Percentiles rank a stretch among this genome's conserved stretches.
phyloP scores from a whole-genome alignment of 768 basidiomycete species.

The Lentinula sp. region DNA sequence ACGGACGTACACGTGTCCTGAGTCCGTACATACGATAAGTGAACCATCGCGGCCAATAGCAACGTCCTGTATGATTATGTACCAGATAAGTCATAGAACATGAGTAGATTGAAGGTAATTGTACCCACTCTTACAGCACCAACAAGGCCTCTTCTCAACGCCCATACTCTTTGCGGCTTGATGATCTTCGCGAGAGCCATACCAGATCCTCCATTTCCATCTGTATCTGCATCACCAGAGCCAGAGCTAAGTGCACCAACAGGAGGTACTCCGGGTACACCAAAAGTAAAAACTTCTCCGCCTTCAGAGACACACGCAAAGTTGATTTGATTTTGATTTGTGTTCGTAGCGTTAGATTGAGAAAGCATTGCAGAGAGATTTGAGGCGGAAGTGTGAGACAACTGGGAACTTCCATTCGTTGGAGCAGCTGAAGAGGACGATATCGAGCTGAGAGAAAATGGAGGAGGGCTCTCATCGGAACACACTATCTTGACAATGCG shows the following conservation, averaged over 20 bases:
- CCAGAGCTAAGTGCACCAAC: not conserved
- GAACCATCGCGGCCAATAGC: slow-evolving; percentile 84
- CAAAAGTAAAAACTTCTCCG: slow-evolving; percentile 91
- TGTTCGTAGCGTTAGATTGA: not conserved
- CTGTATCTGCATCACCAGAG: not conserved
- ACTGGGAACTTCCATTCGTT: not conserved
- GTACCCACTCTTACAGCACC: slow-evolving; percentile 55
- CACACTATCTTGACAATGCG: slow-evolving; percentile 74
- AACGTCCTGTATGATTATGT: slow-evolving; percentile 56
- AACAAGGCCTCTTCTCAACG: slow-evolving; percentile 78
- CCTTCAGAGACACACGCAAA: slow-evolving; percentile 7
- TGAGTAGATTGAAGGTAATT: not conserved
- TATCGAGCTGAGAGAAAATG: slow-evolving; percentile 54
- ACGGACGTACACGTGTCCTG: slow-evolving; percentile 90
- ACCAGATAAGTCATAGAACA: not conserved
- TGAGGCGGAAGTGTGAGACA: not conserved
- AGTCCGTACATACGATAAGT: slow-evolving; percentile 88
- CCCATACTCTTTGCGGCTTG: slow-evolving; percentile 90
- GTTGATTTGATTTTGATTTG: not conserved
- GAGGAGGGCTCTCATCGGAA: slow-evolving; percentile 77
- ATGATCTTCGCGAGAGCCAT: slow-evolving; percentile 31
- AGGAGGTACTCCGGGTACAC: slow-evolving; percentile 27
- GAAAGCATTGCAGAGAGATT: slow-evolving; percentile 2
- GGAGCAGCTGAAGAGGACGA: not conserved
- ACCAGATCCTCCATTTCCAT: not conserved